A percentile compares a stretch with the other conserved stretches of the same genome.
Conservation (phyloP, 2,329 filamentous ascomycete species). For the Xylaria sp. region DNA sequence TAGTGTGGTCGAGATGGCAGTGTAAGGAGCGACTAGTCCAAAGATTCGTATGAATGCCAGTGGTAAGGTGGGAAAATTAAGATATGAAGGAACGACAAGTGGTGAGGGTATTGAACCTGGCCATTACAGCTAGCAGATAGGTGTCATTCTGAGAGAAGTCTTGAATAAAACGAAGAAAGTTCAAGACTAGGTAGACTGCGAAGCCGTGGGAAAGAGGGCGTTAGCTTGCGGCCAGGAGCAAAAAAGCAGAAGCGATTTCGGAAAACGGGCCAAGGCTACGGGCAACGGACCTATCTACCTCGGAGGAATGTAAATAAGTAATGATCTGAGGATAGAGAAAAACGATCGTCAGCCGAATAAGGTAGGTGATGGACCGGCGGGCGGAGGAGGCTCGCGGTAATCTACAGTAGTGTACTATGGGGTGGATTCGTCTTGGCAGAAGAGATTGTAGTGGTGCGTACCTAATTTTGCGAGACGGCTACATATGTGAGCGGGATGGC, state of each 20-base stretch:
- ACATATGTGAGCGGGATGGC: background rate
- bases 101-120: slow-evolving; percentile 29
- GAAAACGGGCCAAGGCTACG: slow-evolving; percentile 22
- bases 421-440: slow-evolving; percentile 33
- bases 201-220: slow-evolving; percentile 15
- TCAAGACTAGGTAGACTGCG: slow-evolving; percentile 23
- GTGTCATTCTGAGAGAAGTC: slow-evolving; percentile 20
- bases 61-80: slow-evolving; percentile 21
- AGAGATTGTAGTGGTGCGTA: slow-evolving; percentile 8
- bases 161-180: slow-evolving; percentile 8
- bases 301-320: background rate
- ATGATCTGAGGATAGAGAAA: slow-evolving; percentile 11
- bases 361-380: slow-evolving; percentile 37
- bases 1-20: slow-evolving; percentile 3
- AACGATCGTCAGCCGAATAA: slow-evolving; percentile 38
- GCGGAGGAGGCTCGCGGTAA: slow-evolving; percentile 25
- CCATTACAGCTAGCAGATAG: slow-evolving; percentile 32
- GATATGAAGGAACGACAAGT: slow-evolving; percentile 34
- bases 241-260: slow-evolving; percentile 11
- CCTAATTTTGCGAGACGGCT: background rate
- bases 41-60: slow-evolving; percentile 24
- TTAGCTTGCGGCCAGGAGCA: slow-evolving; percentile 12
- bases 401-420: slow-evolving; percentile 27
- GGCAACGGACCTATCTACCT: slow-evolving; percentile 7
- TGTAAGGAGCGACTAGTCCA: slow-evolving; percentile 28